Evolutionary conservation across 2,329 filamentous ascomycete genomes (phyloP), one percentile per base, ranked within the genome.

Genomic region (Ophiosphaerella korrae): DNA sequence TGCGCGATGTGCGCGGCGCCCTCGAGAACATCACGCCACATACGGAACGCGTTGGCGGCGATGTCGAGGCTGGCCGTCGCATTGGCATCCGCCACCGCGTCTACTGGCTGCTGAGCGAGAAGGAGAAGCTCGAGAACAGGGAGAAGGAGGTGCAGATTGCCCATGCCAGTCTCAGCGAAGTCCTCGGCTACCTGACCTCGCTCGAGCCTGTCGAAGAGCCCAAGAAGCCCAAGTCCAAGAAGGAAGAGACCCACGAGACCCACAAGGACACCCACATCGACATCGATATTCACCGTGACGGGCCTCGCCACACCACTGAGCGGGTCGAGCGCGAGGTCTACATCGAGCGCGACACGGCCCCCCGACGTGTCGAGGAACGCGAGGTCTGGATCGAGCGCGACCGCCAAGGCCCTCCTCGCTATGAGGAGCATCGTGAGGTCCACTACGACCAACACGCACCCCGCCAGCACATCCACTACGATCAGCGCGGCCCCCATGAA

Each of bases 81-180:
- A 55, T 75, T 29, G 70, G 71, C n/a, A 42, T 74, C 23, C 57
- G 68, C 37, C 69, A 73, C 57, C 64, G 72, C 26, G 52, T 75
- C 31, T 66, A 67, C 59, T 75, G 72, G 72, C 61, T 74, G 41
- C 50, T 75, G 51, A 72, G 70, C 64, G 71, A 74, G 55, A 68
- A 72, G 62, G 70, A 74, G 58, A 75, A 74, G 63, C 57, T 74
- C 51, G 65, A 71, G 56, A 70, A 70, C 53, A 42, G 69, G 8
- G 66, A 71, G 56, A 70, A 72, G 64, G 72, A 75, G 58, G 52
- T 75, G 26, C 52, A 48, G 34, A 55, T 66, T 21, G 66, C 67
- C 24, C 71, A 74, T 50, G 51, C 64, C 50, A 74, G 69, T 35
- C 60, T 75, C 53, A 61, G 49, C 34, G 69, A 72, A 55, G 71